Evolutionary conservation across 2,329 filamentous ascomycete genomes (phyloP), one percentile per base, ranked within the genome.

Genomic region (Fusarium sp.): DNA sequence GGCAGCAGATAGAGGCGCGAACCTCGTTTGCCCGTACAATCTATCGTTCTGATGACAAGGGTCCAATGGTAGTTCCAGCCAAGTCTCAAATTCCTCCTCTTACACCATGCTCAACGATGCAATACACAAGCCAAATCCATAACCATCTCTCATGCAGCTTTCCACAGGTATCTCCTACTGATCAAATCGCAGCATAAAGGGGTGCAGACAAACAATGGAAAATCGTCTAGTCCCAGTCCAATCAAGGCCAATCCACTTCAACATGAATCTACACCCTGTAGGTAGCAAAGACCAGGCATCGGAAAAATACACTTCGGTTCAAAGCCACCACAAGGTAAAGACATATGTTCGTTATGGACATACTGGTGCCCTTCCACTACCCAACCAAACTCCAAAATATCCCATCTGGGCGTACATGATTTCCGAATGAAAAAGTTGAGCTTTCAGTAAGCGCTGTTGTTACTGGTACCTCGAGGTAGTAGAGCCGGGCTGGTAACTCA

Each of bases 21-120:
- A 82, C 82, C 82, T 78, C 77, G 72, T 77, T 79, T 78, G 75
- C 80, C 81, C 80, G 74, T 81, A 79, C 79, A 82, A 81, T 83
- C 81, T 81, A 82, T 80, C 73, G 78, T 73, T 76, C 75, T 76
- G 75, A 78, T 77, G 74, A 76, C 73, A 70, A 66, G 59, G 69
- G 58, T 77, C 74, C 70, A 70, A 69, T 67, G 73, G 71, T 55
- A 39, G 47, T 66, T 72, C 73, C 63, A 69, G 63, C 64, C 69
- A 68, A 75, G 59, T 70, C 47, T 66, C 51, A 62, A 57, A 31
- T 57, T 73, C 74, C 76, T 74, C 68, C 78, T 80, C 72, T 75
- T 75, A 60, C 72, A 69, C 72, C 73, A 68, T 73, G 74, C 69
- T 74, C 70, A 73, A 78, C 64, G 73, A 71, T 70, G 66, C 70